Evolutionary conservation across 768 basidiomycete genomes (phyloP).

Genomic region (Macrolepiota albuminosa): DNA sequence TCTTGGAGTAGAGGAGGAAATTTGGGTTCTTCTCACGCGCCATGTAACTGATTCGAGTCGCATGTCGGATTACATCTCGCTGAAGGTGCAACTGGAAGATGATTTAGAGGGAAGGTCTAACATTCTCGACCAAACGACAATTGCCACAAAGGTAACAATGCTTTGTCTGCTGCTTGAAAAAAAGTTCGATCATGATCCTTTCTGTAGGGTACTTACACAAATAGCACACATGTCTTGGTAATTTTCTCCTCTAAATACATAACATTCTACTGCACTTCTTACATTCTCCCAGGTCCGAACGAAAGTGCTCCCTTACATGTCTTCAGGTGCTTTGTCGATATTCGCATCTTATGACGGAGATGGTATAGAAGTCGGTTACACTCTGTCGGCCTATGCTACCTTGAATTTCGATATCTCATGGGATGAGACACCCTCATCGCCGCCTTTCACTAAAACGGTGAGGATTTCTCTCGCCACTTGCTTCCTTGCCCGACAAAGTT

Average conservation of each 20-base stretch:
- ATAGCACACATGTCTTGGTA: conserved; percentile 47
- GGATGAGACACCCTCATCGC: conserved; percentile 35
- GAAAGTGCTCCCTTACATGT: neutral
- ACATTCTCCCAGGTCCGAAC: neutral
- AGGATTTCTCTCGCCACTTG: neutral
- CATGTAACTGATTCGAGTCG: conserved; percentile 63
- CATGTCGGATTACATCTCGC: conserved; percentile 62
- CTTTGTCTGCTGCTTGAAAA: neutral
- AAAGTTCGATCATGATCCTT: neutral
- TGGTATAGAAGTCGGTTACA: conserved; percentile 57
- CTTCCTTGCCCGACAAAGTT: neutral
- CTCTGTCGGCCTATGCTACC: conserved; percentile 56
- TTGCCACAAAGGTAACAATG: conserved; percentile 34
- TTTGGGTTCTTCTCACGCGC: conserved; percentile 81
- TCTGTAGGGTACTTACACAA: conserved; percentile 44
- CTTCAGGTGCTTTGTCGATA: conserved; percentile 44
- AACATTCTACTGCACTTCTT: neutral
- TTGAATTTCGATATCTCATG: conserved; percentile 33
- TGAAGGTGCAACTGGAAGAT: conserved; percentile 50
- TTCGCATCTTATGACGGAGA: conserved; percentile 68
- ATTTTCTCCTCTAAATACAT: neutral
- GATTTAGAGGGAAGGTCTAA: conserved; percentile 22
- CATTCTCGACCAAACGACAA: conserved; percentile 22
- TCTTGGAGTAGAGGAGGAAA: conserved; percentile 34
- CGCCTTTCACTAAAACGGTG: conserved; percentile 40